These are phyloP conservation scores for Glonium stellatum DNA, from an alignment of 495 filamentous ascomycete genomes.

Conservation along the genomic window DNA sequence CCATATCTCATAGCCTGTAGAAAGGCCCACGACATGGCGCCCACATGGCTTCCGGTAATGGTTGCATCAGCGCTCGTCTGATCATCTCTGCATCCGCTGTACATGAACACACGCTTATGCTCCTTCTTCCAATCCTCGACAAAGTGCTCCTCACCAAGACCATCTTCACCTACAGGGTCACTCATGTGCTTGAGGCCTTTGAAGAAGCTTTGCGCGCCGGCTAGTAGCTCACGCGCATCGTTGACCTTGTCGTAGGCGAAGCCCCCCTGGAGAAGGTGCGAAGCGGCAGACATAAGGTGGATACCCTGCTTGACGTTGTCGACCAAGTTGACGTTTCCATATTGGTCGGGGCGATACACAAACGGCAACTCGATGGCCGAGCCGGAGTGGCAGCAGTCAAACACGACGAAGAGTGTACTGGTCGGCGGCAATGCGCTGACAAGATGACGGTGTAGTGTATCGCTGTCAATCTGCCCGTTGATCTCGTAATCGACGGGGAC, in stretches of 20 bases:
- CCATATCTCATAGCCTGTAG: constrained; percentile 46
- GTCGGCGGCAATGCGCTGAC: constrained; percentile 46
- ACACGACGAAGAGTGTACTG: constrained; percentile 49
- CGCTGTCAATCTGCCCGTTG: constrained; percentile 47
- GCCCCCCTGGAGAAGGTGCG: constrained; percentile 47
- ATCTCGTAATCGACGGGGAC: constrained; percentile 49
- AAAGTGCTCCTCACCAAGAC: constrained; percentile 47
- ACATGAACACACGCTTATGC: constrained; percentile 52
- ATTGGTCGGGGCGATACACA: constrained; percentile 45
- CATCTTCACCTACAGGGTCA: constrained; percentile 42
- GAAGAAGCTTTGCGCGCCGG: constrained; percentile 51
- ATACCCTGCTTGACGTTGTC: constrained; percentile 50
- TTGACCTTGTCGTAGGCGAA: constrained; percentile 43
- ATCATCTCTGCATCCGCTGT: constrained; percentile 52
- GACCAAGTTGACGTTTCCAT: constrained; percentile 49
- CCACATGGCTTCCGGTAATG: constrained; percentile 43
- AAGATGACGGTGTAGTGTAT: constrained; percentile 47
- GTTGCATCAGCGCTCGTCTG: constrained; percentile 55
- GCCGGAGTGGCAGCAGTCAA: constrained; percentile 60
- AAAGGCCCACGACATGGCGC: constrained; percentile 57
- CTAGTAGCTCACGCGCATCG: constrained; percentile 49
- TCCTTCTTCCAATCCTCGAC: constrained; percentile 46
- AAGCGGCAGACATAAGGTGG: constrained; percentile 41
- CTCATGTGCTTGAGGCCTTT: constrained; percentile 42
- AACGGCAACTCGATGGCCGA: constrained; percentile 54